phyloP scores from a whole-genome alignment of 192 early-diverging fungal genomes.

The Backusella morwellensis region DNA sequence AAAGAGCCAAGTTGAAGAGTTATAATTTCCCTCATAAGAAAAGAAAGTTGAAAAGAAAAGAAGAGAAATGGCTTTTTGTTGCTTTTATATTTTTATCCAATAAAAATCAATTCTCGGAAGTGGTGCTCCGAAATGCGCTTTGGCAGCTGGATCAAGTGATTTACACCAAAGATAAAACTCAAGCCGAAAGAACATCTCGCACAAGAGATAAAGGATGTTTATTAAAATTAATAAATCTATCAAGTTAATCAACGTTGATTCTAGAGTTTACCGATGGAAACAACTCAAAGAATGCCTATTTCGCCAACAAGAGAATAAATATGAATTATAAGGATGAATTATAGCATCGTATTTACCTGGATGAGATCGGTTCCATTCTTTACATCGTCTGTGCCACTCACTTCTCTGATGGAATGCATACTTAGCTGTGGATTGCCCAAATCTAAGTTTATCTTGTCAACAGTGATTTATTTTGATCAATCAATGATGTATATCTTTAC shows the following conservation, averaged over 20 bases:
- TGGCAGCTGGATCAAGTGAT: too few relatives aligned
- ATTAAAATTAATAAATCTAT: too few relatives aligned
- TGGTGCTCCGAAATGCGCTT: too few relatives aligned
- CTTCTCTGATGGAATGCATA: slow-evolving; percentile 98
- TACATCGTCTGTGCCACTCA: slow-evolving; percentile 88
- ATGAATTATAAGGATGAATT: too few relatives aligned
- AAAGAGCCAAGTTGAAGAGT: slow-evolving; percentile 88
- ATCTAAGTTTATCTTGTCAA: slow-evolving; percentile 45
- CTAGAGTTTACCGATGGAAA: slow-evolving; percentile 11
- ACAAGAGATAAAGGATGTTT: too few relatives aligned
- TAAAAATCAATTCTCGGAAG: not conserved
- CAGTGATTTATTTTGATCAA: too few relatives aligned
- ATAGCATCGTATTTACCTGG: slow-evolving; percentile 42
- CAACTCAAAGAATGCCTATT: slow-evolving; percentile 21
- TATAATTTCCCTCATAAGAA: slow-evolving; percentile 79
- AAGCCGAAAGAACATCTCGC: too few relatives aligned
- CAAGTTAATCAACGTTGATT: slow-evolving; percentile 12
- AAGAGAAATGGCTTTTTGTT: not conserved
- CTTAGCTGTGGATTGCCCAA: slow-evolving; percentile 94
- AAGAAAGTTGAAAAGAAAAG: not conserved
- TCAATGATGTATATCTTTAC: slow-evolving; percentile 37
- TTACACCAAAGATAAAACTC: too few relatives aligned
- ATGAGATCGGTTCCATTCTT: slow-evolving; percentile 84
- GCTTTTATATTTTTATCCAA: not conserved
- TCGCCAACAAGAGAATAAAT: too few relatives aligned